phyloP scores from a whole-genome alignment of 768 basidiomycete species.

The Kwoniella mangroviensis region DNA sequence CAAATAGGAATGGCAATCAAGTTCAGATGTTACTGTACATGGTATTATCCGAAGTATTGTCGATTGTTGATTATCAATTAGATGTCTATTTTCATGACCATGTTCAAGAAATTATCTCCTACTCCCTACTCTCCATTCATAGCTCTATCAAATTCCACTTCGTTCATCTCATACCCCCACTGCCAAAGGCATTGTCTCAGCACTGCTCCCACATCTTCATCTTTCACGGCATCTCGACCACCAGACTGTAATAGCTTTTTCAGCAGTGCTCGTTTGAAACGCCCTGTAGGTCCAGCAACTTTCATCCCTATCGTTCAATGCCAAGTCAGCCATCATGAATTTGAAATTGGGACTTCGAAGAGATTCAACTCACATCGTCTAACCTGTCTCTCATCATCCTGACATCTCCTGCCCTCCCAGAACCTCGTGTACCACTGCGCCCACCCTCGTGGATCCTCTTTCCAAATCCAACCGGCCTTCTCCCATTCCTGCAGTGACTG shows the following conservation, averaged over 20 bases:
- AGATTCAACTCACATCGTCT: slow-evolving; percentile 47
- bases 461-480: slow-evolving; percentile 57
- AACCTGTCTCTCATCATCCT: slow-evolving; percentile 56
- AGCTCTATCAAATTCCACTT: slow-evolving; percentile 42
- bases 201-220: slow-evolving; percentile 52
- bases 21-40: no score
- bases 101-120: no score
- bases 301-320: slow-evolving; percentile 46
- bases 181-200: slow-evolving; percentile 56
- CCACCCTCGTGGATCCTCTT: slow-evolving; percentile 56
- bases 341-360: no score
- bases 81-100: no score
- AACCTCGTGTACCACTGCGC: slow-evolving; percentile 57
- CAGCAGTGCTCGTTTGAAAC: slow-evolving; percentile 52
- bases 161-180: slow-evolving; percentile 54
- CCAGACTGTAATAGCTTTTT: slow-evolving; percentile 48
- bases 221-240: slow-evolving; percentile 31
- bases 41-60: no score
- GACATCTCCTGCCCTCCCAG: slow-evolving; percentile 51
- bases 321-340: not conserved
- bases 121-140: slow-evolving; percentile 33
- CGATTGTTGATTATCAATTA: no score
- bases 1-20: no score
- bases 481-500: slow-evolving; percentile 56
- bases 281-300: slow-evolving; percentile 52